Base-by-base conservation (phyloP, 2,329 filamentous ascomycete species). In the Aspergillus sp. region DNA sequence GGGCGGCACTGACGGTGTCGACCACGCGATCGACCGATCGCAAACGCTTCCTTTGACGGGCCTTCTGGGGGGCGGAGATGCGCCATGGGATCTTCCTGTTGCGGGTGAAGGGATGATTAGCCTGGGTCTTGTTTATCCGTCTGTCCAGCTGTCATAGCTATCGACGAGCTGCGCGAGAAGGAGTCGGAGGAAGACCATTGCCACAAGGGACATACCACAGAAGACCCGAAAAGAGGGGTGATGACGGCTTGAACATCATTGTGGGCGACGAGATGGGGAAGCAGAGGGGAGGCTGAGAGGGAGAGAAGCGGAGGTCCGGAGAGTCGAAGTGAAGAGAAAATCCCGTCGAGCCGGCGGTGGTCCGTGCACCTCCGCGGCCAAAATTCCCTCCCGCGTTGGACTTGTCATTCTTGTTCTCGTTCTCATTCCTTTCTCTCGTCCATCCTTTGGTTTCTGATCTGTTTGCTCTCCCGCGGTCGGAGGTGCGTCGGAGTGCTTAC, bases 1-100 rank as follows among this genome's bases (percentile, higher is more conserved):
- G 84, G 18, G 94, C 93, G 49, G 81, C 84, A 72, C 92, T 90
- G 63, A 99, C 79, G 16, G 91, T 92, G 59, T 90, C 87, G 60
- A 99, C 87, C n/a, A 98, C 88, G 51, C 82, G 84, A 78, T 99
- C 95, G 64, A 99, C 93, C 56, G 89, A 87, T 64, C 90, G 89
- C 64, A 97, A 84, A 51, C 93, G 90, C 75, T 88, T 84, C 65
- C 93, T 87, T 71, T 97, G 93, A 57, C 93, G 89, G 65, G 87
- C 85, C 79, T 98, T 98, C 79, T 96, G 93, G 75, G 91, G 92
- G 67, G 86, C 84, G 60, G 95, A 99, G 73, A 99, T 87, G 63
- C 95, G 89, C 93, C 93, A 99, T 68, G 95, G 95, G 70, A 90
- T 92, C 87, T 99, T 99, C 95, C 91, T 87, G 69, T 67, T 82